Percentiles rank a stretch among this genome's conserved stretches.
Conservation (phyloP, 73 alveolate genomes). For the Blepharisma japonicum region DNA sequence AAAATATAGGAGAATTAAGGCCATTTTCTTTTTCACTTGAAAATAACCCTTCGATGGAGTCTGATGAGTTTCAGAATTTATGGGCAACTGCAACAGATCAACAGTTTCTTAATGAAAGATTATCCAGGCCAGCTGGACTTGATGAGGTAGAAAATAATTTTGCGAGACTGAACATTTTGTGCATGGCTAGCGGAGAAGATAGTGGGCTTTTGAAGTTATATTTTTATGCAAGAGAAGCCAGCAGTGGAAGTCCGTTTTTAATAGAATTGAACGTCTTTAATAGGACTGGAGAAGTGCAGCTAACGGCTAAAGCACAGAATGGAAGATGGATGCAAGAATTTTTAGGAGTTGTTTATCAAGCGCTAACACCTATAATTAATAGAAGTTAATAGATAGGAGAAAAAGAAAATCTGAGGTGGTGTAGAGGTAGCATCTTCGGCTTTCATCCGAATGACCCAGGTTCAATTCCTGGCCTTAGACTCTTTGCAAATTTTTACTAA, state of each 20-base stretch:
- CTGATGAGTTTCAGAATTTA: constrained; percentile 18
- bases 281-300: constrained; percentile 28
- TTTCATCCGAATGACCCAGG: too few relatives aligned
- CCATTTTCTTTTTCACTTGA: background rate
- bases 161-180: constrained; percentile 33
- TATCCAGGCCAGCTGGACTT: background rate
- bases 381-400: too few relatives aligned
- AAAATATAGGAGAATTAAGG: background rate
- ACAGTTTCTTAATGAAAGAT: background rate
- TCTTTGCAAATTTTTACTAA: too few relatives aligned
- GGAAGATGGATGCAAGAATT: too few relatives aligned
- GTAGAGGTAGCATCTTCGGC: too few relatives aligned
- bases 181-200: constrained; percentile 59
- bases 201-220: constrained; percentile 49
- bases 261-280: constrained; percentile 34
- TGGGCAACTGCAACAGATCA: constrained; percentile 18
- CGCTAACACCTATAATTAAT: too few relatives aligned
- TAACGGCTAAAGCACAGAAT: too few relatives aligned
- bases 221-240: constrained; percentile 37
- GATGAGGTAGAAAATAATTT: constrained; percentile 37
- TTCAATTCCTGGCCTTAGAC: too few relatives aligned
- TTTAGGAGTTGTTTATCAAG: too few relatives aligned
- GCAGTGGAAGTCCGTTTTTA: constrained; percentile 41
- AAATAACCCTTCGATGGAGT: background rate
- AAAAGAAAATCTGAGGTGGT: too few relatives aligned